Evolutionary conservation across 2,329 filamentous ascomycete genomes (phyloP).

Genomic region (Penicillium hesseltinei): DNA sequence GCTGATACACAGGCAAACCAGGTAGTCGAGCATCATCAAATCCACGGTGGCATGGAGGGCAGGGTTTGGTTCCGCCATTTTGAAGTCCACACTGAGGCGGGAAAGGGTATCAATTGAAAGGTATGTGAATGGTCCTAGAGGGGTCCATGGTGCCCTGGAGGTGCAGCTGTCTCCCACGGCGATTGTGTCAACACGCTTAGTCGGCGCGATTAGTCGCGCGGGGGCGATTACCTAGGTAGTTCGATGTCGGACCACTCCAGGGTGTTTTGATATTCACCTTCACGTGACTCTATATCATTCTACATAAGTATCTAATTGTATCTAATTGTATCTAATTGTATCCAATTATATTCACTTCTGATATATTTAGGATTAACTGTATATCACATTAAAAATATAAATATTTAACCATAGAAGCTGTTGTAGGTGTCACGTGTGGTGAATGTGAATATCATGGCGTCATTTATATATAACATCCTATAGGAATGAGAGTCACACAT

Average conservation of each 20-base stretch:
- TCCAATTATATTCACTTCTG: neutral
- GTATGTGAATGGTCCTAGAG: neutral
- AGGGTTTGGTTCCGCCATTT: conserved; percentile 10
- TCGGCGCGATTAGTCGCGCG: neutral
- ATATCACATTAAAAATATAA: neutral
- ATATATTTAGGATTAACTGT: neutral
- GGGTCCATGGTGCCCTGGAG: neutral
- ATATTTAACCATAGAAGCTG: neutral
- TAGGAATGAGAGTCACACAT: neutral
- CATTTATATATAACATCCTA: neutral
- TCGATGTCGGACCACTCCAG: no score
- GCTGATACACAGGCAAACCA: conserved; percentile 49
- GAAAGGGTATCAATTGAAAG: neutral
- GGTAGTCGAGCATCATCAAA: conserved; percentile 57
- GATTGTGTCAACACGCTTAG: neutral
- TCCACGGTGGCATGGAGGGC: conserved; percentile 50
- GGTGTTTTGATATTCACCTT: neutral
- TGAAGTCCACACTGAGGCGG: neutral
- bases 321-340: no score
- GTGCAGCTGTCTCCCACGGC: neutral
- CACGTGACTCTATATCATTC: neutral
- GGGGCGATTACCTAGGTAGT: neutral
- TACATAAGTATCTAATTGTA: neutral
- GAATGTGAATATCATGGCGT: conserved; percentile 2
- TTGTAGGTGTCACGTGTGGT: neutral